phyloP scores from a whole-genome alignment of 2,329 filamentous ascomycete species.

The Talaromyces sp. region DNA sequence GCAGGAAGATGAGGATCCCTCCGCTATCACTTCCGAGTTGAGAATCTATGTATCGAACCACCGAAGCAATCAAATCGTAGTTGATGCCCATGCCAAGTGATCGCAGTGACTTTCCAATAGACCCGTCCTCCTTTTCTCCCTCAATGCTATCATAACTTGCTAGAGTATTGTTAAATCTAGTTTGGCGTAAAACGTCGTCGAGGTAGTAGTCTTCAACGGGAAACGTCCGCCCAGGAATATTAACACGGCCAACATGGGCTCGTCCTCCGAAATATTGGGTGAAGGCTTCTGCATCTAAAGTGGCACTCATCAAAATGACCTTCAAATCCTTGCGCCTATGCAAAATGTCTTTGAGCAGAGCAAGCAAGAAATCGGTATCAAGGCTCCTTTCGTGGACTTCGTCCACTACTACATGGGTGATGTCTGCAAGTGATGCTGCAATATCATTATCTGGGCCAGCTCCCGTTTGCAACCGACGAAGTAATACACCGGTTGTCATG shows the following conservation, averaged over 20 bases:
- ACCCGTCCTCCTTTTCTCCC: conserved; percentile 41
- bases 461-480: conserved; percentile 85
- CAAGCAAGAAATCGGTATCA: conserved; percentile 90
- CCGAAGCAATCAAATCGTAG: conserved; percentile 77
- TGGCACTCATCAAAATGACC: conserved; percentile 93
- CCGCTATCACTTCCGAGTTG: conserved; percentile 70
- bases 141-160: conserved; percentile 15
- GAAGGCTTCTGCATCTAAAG: conserved; percentile 83
- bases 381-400: conserved; percentile 94
- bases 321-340: conserved; percentile 72
- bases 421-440: conserved; percentile 73
- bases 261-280: conserved; percentile 73
- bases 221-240: conserved; percentile 84
- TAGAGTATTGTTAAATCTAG: conserved; percentile 56
- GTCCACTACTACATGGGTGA: conserved; percentile 93
- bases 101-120: conserved; percentile 65
- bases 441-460: conserved; percentile 77
- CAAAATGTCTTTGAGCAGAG: conserved; percentile 78
- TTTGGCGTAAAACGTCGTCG: conserved; percentile 79
- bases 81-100: conserved; percentile 80
- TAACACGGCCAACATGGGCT: conserved; percentile 69
- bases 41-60: conserved; percentile 74
- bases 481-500: conserved; percentile 88
- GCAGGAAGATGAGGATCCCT: conserved; percentile 91
- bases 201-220: conserved; percentile 87